phyloP scores from a whole-genome alignment of 2,329 filamentous ascomycete species.

The Penicillium rolfsii region DNA sequence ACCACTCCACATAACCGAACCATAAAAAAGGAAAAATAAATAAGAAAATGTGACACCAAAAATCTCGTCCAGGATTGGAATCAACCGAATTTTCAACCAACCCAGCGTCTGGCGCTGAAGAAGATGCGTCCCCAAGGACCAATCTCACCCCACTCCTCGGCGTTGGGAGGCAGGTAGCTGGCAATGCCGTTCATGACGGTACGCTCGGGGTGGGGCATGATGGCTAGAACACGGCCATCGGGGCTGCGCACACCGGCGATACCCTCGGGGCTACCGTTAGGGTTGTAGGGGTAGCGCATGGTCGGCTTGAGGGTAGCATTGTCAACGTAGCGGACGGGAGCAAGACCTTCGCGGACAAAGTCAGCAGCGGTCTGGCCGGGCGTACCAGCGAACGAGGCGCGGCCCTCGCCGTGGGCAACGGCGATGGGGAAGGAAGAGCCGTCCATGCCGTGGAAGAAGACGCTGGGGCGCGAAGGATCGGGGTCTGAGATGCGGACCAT shows the following conservation, averaged over 20 bases:
- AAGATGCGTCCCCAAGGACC: constrained; percentile 88
- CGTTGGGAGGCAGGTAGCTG: constrained; percentile 71
- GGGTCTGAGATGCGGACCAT: constrained; percentile 80
- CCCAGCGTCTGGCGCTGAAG: constrained; percentile 84
- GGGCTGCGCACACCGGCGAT: constrained; percentile 77
- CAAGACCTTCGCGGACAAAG: constrained; percentile 68
- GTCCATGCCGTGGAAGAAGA: constrained; percentile 89
- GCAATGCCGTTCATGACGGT: constrained; percentile 78
- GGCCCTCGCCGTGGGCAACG: constrained; percentile 88
- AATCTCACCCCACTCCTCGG: constrained; percentile 73
- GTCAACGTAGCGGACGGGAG: constrained; percentile 82
- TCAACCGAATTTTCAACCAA: constrained; percentile 56
- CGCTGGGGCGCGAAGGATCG: constrained; percentile 60
- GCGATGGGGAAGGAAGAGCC: constrained; percentile 81
- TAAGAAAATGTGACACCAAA: constrained; percentile 16
- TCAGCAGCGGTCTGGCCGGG: constrained; percentile 48
- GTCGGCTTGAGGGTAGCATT: constrained; percentile 72
- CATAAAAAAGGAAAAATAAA: constrained; percentile 20
- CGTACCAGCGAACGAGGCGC: constrained; percentile 69
- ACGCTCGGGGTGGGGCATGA: constrained; percentile 96
- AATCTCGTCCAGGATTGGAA: not conserved
- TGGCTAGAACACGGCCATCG: constrained; percentile 78
- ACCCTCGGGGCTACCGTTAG: constrained; percentile 79
- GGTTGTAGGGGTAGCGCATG: constrained; percentile 85
- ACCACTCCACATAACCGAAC: constrained; percentile 18